These are phyloP conservation scores for Sechiopsis laciniata DNA, from an alignment of 306 rosid species.

Conservation along the genomic window DNA sequence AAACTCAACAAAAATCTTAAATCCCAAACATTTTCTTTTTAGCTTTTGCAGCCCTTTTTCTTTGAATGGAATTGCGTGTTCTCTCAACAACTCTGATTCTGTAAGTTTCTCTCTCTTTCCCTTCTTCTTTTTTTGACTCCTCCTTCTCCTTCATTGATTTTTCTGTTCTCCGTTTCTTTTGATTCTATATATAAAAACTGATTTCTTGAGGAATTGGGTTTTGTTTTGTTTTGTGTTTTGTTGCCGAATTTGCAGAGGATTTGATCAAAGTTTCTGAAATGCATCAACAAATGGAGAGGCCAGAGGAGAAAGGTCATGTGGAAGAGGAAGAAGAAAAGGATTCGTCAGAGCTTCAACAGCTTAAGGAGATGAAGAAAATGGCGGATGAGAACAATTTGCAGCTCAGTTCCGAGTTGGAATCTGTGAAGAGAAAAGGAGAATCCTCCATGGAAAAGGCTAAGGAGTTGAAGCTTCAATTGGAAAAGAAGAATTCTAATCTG, in stretches of 20 bases:
- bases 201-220: not conserved
- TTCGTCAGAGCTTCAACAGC: constrained; percentile 27
- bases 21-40: not conserved
- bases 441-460: not conserved
- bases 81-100: not conserved
- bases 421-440: constrained; percentile 20
- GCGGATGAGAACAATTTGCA: not conserved
- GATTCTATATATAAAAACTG: not conserved
- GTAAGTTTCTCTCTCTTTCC: constrained; percentile 3
- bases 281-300: constrained; percentile 14
- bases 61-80: constrained; percentile 19
- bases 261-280: not conserved
- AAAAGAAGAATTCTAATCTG: constrained; percentile 1
- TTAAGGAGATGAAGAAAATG: constrained; percentile 29
- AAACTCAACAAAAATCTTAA: not conserved
- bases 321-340: constrained; percentile 35
- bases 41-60: not conserved
- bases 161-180: constrained; percentile 1
- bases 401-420: constrained; percentile 29
- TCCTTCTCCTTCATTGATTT: no score
- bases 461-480: constrained; percentile 8
- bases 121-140: not conserved
- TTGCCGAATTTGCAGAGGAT: not conserved
- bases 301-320: constrained; percentile 20
- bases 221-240: constrained; percentile 5